Percentiles rank a stretch among this genome's conserved stretches.
Conservation (phyloP, 495 filamentous ascomycete species). For the Penicillium ochrochloron region DNA sequence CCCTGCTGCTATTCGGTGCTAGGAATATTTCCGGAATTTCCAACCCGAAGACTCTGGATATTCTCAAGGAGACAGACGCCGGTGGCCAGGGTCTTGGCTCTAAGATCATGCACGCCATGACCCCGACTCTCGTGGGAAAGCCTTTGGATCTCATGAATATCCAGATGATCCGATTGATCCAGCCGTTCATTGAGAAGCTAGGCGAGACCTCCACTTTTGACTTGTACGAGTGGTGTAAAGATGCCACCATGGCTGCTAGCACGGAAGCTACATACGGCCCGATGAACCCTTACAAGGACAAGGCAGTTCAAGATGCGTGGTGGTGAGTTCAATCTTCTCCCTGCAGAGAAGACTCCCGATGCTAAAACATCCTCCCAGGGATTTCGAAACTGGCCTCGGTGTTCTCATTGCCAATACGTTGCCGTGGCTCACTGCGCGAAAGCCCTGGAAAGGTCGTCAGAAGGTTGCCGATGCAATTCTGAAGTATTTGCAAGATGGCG, state of each 20-base stretch:
- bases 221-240: constrained; percentile 45
- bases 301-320: constrained; percentile 44
- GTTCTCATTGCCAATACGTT: constrained; percentile 37
- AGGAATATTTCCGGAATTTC: constrained; percentile 28
- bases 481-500: constrained; percentile 43
- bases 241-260: constrained; percentile 52
- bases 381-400: constrained; percentile 48
- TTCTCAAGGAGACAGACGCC: constrained; percentile 23
- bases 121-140: constrained; percentile 31
- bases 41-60: constrained; percentile 16
- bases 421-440: constrained; percentile 47
- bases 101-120: constrained; percentile 29
- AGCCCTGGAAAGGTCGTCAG: constrained; percentile 42
- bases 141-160: constrained; percentile 37
- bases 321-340: constrained; percentile 38
- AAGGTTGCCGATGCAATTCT: constrained; percentile 43
- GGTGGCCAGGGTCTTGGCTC: constrained; percentile 29
- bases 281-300: constrained; percentile 52
- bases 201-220: constrained; percentile 18
- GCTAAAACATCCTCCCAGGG: constrained; percentile 32
- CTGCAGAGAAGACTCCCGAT: neutral
- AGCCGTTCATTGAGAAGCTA: constrained; percentile 27
- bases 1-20: constrained; percentile 29
- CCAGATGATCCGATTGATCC: constrained; percentile 28
- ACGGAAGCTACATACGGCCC: constrained; percentile 55